phyloP scores from a whole-genome alignment of 805 yeast species.

The Cyberlindnera petersonii region DNA sequence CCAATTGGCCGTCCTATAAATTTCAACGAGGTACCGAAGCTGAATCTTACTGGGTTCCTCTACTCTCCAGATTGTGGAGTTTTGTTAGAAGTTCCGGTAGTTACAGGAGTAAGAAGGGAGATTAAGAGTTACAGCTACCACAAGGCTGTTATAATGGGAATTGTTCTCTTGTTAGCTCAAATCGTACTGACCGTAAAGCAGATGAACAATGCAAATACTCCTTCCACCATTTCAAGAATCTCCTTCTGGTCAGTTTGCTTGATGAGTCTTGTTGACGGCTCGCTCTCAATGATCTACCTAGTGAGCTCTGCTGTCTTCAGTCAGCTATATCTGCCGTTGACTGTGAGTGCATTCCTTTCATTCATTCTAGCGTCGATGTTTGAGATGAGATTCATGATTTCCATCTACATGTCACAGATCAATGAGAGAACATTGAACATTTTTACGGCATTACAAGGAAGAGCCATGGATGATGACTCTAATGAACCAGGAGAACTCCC shows the following conservation, averaged over 20 bases:
- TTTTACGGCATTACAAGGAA: conserved; percentile 63
- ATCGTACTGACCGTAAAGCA: conserved; percentile 45
- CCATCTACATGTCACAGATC: conserved; percentile 63
- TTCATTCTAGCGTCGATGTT: conserved; percentile 69
- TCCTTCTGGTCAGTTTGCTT: conserved; percentile 66
- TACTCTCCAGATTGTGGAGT: conserved; percentile 92
- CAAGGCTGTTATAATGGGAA: conserved; percentile 17
- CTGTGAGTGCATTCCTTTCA: conserved; percentile 65
- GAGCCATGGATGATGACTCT: conserved; percentile 36
- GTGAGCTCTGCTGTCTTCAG: conserved; percentile 52
- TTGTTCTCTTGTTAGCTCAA: conserved; percentile 26
- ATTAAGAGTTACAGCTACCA: conserved; percentile 30
- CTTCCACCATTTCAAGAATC: conserved; percentile 71
- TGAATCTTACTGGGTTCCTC: conserved; percentile 54
- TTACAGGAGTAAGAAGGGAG: conserved; percentile 58
- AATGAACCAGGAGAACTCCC: conserved; percentile 13
- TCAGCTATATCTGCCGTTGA: conserved; percentile 60
- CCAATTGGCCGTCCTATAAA: conserved; percentile 81
- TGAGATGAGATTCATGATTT: conserved; percentile 69
- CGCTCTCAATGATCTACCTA: conserved; percentile 58
- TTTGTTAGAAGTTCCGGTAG: conserved; percentile 36
- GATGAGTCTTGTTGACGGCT: conserved; percentile 66
- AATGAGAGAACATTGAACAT: conserved; percentile 67
- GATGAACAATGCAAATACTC: conserved; percentile 68
- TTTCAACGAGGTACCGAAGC: conserved; percentile 44